Conservation (phyloP, 106 monocot genomes). For the Hemerocallis citrina region DNA sequence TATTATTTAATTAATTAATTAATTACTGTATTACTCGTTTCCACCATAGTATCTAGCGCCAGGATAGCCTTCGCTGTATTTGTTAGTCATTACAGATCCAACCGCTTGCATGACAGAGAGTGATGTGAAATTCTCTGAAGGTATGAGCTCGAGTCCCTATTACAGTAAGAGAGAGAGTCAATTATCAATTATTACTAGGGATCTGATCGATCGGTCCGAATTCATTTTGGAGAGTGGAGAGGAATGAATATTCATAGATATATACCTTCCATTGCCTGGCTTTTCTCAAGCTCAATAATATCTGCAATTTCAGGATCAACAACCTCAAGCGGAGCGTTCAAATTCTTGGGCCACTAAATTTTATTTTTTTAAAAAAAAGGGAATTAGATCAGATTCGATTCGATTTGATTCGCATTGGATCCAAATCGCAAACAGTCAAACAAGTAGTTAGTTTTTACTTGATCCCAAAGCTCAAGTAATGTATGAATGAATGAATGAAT, state of each 20-base stretch:
- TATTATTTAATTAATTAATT: background rate
- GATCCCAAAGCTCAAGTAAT: too few relatives aligned
- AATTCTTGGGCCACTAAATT: conserved; percentile 89
- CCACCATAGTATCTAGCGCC: conserved; percentile 99
- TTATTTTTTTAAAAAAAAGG: too few relatives aligned
- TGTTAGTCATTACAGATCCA: conserved; percentile 98
- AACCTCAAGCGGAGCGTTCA: conserved; percentile 69
- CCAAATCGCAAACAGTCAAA: too few relatives aligned
- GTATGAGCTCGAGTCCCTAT: conserved; percentile 92
- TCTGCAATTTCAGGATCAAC: conserved; percentile 88
- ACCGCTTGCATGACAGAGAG: conserved; percentile 98
- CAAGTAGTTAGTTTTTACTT: too few relatives aligned
- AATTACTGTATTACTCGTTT: conserved; percentile 72
- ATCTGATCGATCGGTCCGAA: background rate
- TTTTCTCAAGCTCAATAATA: conserved; percentile 95
- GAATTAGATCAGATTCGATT: too few relatives aligned
- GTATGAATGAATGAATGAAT: too few relatives aligned
- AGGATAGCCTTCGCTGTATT: conserved; percentile 99
- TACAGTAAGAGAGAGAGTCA: background rate
- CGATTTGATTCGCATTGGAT: too few relatives aligned
- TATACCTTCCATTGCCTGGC: conserved; percentile 93
- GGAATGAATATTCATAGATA: background rate
- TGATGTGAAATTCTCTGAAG: conserved; percentile 95
- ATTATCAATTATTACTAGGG: background rate
- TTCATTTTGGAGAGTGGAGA: background rate